Conservation (phyloP, 495 filamentous ascomycete genomes). For the Aspergillus ellipticus region DNA sequence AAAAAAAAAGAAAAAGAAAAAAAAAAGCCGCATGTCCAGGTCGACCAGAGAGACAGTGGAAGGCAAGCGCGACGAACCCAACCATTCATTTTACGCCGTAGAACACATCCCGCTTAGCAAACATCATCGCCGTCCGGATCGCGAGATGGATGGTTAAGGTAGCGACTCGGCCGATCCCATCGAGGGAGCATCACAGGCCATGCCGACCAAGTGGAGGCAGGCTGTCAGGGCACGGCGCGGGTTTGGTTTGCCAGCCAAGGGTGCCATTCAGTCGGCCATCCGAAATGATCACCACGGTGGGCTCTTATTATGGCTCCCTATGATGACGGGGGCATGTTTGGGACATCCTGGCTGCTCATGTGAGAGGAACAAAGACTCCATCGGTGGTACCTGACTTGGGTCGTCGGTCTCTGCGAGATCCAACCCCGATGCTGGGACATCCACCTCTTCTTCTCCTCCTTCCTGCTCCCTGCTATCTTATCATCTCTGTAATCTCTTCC, state of each 20-base stretch:
- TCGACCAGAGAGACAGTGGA: too few species aligned
- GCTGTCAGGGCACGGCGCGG: conserved; percentile 11
- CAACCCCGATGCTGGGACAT: conserved; percentile 4
- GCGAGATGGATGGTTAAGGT: conserved; percentile 6
- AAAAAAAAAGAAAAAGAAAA: background rate
- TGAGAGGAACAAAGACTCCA: conserved; percentile 15
- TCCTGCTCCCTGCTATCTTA: too few species aligned
- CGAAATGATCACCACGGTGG: conserved; percentile 5
- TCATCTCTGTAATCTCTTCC: too few species aligned
- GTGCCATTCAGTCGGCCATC: conserved; percentile 6
- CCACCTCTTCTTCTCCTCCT: background rate
- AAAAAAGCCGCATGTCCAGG: conserved; percentile 6
- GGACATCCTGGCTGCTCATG: conserved; percentile 10
- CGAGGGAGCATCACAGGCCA: conserved; percentile 13
- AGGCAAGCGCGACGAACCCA: too few species aligned
- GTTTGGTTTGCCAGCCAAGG: conserved; percentile 3
- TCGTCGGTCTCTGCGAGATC: conserved; percentile 14
- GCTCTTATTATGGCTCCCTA: conserved; percentile 1
- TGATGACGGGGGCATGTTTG: conserved; percentile 7
- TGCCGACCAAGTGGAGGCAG: conserved; percentile 13
- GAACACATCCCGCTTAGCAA: too few species aligned
- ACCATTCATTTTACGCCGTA: too few species aligned
- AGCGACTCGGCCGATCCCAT: conserved; percentile 10
- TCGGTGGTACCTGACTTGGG: conserved; percentile 19
- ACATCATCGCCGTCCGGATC: background rate